phyloP scores from a whole-genome alignment of 306 rosid genomes.

The Citrullus mucosospermus region DNA sequence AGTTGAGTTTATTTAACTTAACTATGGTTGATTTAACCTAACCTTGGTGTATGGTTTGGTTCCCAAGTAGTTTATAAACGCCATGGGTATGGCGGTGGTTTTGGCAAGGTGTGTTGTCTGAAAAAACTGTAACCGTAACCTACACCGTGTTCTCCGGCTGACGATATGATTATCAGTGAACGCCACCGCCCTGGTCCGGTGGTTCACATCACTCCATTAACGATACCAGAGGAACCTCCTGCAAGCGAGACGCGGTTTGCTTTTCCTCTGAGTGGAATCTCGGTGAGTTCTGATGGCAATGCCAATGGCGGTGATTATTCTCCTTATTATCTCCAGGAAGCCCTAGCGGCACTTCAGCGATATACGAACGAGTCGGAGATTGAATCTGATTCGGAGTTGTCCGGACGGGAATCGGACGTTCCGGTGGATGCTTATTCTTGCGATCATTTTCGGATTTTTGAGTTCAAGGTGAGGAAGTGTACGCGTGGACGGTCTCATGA shows the following conservation, averaged over 20 bases:
- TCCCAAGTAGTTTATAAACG: conserved; percentile 8
- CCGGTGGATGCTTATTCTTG: conserved; percentile 82
- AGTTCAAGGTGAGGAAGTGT: conserved; percentile 81
- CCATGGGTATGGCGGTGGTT: conserved; percentile 3
- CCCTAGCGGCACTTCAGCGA: conserved; percentile 48
- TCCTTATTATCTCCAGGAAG: conserved; percentile 42
- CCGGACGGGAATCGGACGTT: conserved; percentile 35
- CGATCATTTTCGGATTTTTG: conserved; percentile 86
- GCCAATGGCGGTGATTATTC: conserved; percentile 32
- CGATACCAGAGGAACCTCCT: conserved; percentile 37
- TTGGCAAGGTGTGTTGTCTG: conserved; percentile 9
- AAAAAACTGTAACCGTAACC: conserved; percentile 11
- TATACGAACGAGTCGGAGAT: conserved; percentile 37
- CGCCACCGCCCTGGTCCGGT: conserved; percentile 54
- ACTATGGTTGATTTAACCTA: background rate
- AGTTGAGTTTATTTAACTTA: background rate
- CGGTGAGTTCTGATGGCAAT: conserved; percentile 29
- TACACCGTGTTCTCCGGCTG: background rate
- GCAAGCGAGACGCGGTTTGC: conserved; percentile 34
- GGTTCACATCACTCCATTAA: conserved; percentile 63
- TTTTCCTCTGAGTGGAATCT: conserved; percentile 25
- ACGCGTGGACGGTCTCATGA: conserved; percentile 93
- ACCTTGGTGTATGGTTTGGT: background rate
- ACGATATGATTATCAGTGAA: conserved; percentile 65
- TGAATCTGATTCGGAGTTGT: conserved; percentile 45